Base-by-base conservation (phyloP, 768 basidiomycete species). In the Clitopilus passeckerianus region DNA sequence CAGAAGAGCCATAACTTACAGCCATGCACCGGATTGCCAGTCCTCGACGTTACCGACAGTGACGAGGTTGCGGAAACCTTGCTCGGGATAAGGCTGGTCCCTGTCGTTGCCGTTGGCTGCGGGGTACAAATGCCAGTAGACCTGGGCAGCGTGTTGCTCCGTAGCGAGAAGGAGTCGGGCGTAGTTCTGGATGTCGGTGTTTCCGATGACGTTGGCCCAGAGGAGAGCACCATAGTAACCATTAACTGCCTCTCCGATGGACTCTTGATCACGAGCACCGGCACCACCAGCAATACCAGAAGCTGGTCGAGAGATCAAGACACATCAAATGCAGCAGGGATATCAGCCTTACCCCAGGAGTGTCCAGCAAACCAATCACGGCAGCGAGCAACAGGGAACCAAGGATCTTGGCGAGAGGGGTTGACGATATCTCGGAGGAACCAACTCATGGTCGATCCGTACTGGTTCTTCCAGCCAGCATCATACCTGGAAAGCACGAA, bases 31-130 rank as follows among this genome's bases (percentile, higher is more conserved):
- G 7, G 72, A 59, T 57, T 74, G 72, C 55, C 64, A 74, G 61
- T 74, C 72, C 67, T 65, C 61, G 9, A 74, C 72, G 18, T 75
- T 75, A n/a, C 72, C 71, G n/a, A 73, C 67, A 14, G 72, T 75
- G 22, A 70, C 67, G 27, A 75, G 65, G 44, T 65, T 57, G 5
- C 72, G 67, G 37, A 73, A 43, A 22, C 56, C 66, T 43, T 65
- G 64, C 57, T 73, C 72, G 1, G 72, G 73, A 58, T 73, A 74
- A 33, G 72, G 71, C n/a, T 72, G 68, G 56, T 75, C 72, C 20
- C 71, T 65, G 58, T 67, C 71, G 56, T 61, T 72, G 6, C 66
- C 56, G 52, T 64, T 66, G n/a, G 68, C 65, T 22, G 65, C 60
- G 20, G 73, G 73, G 57, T 74, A 72, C 61, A 74, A 41, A 57